Percentiles rank a stretch among this genome's conserved stretches.
These are phyloP conservation scores for Ramularia endophylla DNA, from an alignment of 2,329 filamentous ascomycete genomes.

Conservation along the genomic window DNA sequence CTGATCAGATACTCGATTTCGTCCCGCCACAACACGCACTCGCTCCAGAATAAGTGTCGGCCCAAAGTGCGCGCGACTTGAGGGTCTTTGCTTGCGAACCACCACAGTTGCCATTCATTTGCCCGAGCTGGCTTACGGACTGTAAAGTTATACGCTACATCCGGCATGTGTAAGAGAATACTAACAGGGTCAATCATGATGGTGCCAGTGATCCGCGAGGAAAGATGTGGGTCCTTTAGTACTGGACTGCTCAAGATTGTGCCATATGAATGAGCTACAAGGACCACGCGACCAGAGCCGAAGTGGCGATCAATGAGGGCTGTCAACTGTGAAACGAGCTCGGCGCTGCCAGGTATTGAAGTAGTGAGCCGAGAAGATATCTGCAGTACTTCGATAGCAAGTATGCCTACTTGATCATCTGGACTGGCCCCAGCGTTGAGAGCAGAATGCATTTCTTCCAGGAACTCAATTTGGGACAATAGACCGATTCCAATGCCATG, in stretches of 20 bases:
- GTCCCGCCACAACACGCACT: conserved; percentile 66
- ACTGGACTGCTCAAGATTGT: conserved; percentile 59
- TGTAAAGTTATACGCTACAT: conserved; percentile 68
- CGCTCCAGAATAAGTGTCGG: conserved; percentile 64
- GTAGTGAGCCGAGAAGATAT: conserved; percentile 58
- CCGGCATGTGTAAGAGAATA: conserved; percentile 61
- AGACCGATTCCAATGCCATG: conserved; percentile 67
- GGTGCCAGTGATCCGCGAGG: conserved; percentile 42
- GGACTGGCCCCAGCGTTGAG: conserved; percentile 14
- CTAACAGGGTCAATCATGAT: conserved; percentile 59
- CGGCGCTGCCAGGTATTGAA: conserved; percentile 45
- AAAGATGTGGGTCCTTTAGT: conserved; percentile 45
- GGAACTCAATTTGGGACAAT: conserved; percentile 54
- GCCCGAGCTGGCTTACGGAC: conserved; percentile 41
- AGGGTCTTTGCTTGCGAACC: conserved; percentile 63
- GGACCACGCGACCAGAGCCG: conserved; percentile 52
- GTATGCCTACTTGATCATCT: conserved; percentile 52
- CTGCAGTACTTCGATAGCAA: conserved; percentile 61
- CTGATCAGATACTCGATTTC: conserved; percentile 45
- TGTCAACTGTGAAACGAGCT: conserved; percentile 53
- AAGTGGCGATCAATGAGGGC: conserved; percentile 56
- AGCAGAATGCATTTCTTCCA: conserved; percentile 45
- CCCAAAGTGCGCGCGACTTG: conserved; percentile 60
- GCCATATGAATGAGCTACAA: conserved; percentile 59
- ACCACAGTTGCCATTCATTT: conserved; percentile 67